Conservation (phyloP, 129 eudicot species). For the Artemisia argyi region DNA sequence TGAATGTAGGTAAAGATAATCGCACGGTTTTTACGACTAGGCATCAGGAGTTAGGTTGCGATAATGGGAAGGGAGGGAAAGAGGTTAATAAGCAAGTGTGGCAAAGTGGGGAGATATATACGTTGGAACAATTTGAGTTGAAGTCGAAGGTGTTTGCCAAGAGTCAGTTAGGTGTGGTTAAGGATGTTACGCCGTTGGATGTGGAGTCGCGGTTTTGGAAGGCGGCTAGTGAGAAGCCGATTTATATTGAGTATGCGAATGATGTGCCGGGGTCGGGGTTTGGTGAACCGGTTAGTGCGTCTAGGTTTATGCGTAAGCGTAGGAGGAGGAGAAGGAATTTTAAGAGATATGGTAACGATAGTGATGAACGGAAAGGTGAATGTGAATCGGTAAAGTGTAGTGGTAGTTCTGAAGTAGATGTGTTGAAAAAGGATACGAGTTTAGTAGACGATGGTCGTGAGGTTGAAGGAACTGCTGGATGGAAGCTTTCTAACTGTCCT, state of each 20-base stretch:
- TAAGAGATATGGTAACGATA: constrained; percentile 35
- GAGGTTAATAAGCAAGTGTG: constrained; percentile 80
- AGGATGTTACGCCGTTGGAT: constrained; percentile 67
- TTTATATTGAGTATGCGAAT: constrained; percentile 89
- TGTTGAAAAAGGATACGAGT: constrained; percentile 26
- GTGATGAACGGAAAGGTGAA: constrained; percentile 37
- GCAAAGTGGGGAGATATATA: constrained; percentile 96
- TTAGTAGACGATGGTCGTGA: constrained; percentile 38
- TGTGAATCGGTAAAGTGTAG: constrained; percentile 24
- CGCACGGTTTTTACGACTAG: constrained; percentile 86
- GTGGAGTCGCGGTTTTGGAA: constrained; percentile 85
- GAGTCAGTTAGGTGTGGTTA: constrained; percentile 53
- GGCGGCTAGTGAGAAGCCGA: constrained; percentile 76
- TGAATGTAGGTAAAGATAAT: constrained; percentile 18
- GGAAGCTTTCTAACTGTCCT: constrained; percentile 96
- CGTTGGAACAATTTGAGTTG: constrained; percentile 85
- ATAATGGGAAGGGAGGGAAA: constrained; percentile 49
- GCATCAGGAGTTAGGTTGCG: constrained; percentile 77
- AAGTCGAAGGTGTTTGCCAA: constrained; percentile 77
- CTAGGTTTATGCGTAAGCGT: constrained; percentile 40
- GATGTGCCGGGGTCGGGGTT: constrained; percentile 99
- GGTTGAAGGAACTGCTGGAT: constrained; percentile 79
- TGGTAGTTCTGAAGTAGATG: constrained; percentile 34
- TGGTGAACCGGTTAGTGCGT: constrained; percentile 65
- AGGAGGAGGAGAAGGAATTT: constrained; percentile 51